Evolutionary conservation across 495 filamentous ascomycete genomes (phyloP), one percentile per base, ranked within the genome.

Genomic region (Penicillium chermesinum): DNA sequence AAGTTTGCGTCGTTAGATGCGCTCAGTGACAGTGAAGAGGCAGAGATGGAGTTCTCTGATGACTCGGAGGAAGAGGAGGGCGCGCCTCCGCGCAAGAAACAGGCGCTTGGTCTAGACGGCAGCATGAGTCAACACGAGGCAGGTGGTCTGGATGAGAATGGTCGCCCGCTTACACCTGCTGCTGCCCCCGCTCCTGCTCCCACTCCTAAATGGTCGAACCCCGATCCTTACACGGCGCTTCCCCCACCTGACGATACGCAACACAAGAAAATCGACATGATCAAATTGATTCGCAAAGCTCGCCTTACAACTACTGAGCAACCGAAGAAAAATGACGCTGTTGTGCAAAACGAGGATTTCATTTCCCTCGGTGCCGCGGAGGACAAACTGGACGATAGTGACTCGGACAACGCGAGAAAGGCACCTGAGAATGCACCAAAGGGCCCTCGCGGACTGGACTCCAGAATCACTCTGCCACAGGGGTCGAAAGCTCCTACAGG

Each of bases 121-220:
- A 57, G 62, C 10, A 53, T n/a, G n/a, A n/a, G n/a, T n/a, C n/a
- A n/a, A n/a, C n/a, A n/a, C n/a, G n/a, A n/a, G n/a, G n/a, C n/a
- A n/a, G n/a, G n/a, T n/a, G n/a, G n/a, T n/a, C n/a, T n/a, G n/a
- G n/a, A n/a, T n/a, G n/a, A n/a, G n/a, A n/a, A n/a, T n/a, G n/a
- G n/a, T n/a, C n/a, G n/a, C n/a, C n/a, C 32, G 7, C 27, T 25
- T 10, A 10, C 40, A 2, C 14, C 35, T 30, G 18, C 19, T 25
- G 25, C 73, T 37, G 54, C 44, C 14, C 36, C 57, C 1, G 45
- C 58, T 2, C 37, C 46, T 65, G 58, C 50, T 47, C 64, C 63
- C 10, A 55, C 54, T 2, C 89, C 89, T 0, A 86, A 83, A 63
- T 96, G 90, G 90, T 95, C 88, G 1, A 96, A 96, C 55, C 89